phyloP scores from a whole-genome alignment of 352 stramenopile genomes.

The Thalassiosira hispida region DNA sequence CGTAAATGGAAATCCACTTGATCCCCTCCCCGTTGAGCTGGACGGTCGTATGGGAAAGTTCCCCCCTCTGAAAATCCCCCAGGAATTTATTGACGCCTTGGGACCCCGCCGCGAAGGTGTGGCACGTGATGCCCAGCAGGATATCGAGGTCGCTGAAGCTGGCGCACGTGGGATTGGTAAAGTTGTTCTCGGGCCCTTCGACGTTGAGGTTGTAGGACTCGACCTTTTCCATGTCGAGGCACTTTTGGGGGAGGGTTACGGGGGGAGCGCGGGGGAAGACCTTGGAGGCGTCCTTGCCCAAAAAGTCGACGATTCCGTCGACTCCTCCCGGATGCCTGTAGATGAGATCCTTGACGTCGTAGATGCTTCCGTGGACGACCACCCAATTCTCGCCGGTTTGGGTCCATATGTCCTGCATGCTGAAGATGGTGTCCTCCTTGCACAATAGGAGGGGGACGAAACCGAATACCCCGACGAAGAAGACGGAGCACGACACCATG shows the following conservation, averaged over 20 bases:
- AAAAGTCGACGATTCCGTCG: slow-evolving; percentile 56
- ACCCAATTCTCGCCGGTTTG: slow-evolving; percentile 61
- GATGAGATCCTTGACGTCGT: slow-evolving; percentile 68
- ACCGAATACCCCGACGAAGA: slow-evolving; percentile 66
- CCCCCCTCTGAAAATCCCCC: slow-evolving; percentile 48
- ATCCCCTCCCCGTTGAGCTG: slow-evolving; percentile 38
- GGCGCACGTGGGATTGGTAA: slow-evolving; percentile 53
- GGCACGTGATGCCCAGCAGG: slow-evolving; percentile 60
- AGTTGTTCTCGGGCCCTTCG: slow-evolving; percentile 46
- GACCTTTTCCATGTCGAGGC: slow-evolving; percentile 67
- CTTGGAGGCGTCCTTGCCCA: slow-evolving; percentile 66
- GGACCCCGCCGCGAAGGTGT: slow-evolving; percentile 50
- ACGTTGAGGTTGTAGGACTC: slow-evolving; percentile 41
- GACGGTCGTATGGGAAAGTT: slow-evolving; percentile 40
- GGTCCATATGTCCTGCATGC: slow-evolving; percentile 63
- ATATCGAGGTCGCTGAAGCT: slow-evolving; percentile 54
- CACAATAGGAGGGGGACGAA: slow-evolving; percentile 62
- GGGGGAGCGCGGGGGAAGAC: slow-evolving; percentile 62
- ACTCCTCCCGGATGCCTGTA: slow-evolving; percentile 58
- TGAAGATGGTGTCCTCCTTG: slow-evolving; percentile 57
- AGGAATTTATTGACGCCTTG: slow-evolving; percentile 54
- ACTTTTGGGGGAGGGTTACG: slow-evolving; percentile 54
- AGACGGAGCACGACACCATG: slow-evolving; percentile 58
- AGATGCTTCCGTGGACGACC: slow-evolving; percentile 61
- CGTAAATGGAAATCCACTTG: slow-evolving; percentile 55